phyloP scores from a whole-genome alignment of 2,329 filamentous ascomycete genomes.

The Elsinoe fawcettii region DNA sequence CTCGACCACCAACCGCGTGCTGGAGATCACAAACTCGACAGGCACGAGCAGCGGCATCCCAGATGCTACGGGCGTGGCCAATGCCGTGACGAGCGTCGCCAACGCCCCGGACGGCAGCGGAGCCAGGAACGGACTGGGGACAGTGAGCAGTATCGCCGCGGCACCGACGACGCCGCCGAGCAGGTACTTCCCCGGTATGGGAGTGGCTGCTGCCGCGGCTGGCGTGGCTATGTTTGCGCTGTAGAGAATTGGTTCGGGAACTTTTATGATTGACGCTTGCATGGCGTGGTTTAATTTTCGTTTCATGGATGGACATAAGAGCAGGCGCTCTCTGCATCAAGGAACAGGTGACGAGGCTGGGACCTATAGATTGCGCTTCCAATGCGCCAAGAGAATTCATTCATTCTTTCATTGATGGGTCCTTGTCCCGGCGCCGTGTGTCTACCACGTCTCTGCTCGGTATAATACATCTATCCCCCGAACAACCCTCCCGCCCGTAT shows the following conservation, averaged over 20 bases:
- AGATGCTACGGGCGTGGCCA: constrained; percentile 43
- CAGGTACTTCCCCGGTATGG: constrained; percentile 18
- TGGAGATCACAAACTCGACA: constrained; percentile 44
- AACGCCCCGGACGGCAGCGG: constrained; percentile 38
- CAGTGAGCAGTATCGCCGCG: constrained; percentile 13
- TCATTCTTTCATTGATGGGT: neutral
- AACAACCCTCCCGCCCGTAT: too few species aligned
- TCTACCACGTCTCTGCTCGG: neutral
- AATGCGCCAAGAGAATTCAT: neutral
- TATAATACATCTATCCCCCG: neutral
- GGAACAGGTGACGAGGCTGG: neutral
- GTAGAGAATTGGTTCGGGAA: constrained; percentile 15
- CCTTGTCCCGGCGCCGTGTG: neutral
- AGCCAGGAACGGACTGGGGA: constrained; percentile 26
- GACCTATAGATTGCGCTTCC: neutral
- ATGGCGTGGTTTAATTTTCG: constrained; percentile 1
- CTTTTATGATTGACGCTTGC: constrained; percentile 10
- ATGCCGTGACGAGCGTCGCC: constrained; percentile 43
- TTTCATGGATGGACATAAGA: neutral
- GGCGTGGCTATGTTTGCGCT: constrained; percentile 24
- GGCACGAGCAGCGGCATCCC: constrained; percentile 43
- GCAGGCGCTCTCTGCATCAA: neutral
- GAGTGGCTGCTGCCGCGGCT: constrained; percentile 24
- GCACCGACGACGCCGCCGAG: constrained; percentile 23
- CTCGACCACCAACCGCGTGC: constrained; percentile 42